These are phyloP conservation scores for Rhodotorula mucilaginosa DNA, from an alignment of 1,284 basidiomycete genomes.

Conservation along the genomic window DNA sequence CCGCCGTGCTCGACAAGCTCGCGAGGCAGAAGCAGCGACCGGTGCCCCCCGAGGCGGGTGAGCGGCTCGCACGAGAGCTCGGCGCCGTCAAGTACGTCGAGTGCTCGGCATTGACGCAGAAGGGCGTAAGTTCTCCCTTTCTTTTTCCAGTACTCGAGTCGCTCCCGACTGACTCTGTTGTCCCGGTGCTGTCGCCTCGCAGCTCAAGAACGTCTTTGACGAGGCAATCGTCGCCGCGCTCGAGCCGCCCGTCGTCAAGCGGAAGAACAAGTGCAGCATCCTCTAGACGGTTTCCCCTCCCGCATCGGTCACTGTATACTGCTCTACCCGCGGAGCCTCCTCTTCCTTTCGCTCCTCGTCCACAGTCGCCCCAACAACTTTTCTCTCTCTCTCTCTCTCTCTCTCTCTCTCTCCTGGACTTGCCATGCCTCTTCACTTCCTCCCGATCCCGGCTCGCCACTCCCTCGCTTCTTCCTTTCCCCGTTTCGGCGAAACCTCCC, in stretches of 20 bases:
- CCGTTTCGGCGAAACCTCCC: too few species aligned
- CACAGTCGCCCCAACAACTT: not conserved
- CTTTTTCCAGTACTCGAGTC: too few species aligned
- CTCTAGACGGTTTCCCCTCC: constrained; percentile 23
- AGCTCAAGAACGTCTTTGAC: constrained; percentile 98
- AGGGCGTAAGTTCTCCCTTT: constrained; percentile 58
- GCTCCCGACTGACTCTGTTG: too few species aligned
- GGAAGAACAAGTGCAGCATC: constrained; percentile 67
- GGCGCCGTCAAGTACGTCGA: constrained; percentile 99
- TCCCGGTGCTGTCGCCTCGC: not conserved
- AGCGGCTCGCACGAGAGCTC: constrained; percentile 88
- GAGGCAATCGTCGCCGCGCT: constrained; percentile 99
- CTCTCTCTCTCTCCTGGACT: too few species aligned
- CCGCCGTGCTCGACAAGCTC: constrained; percentile 89
- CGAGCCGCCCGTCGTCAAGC: constrained; percentile 88
- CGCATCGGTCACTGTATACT: not conserved
- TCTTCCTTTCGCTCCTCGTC: not conserved
- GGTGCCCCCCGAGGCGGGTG: constrained; percentile 81
- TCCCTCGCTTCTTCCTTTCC: not conserved
- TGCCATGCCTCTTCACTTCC: not conserved
- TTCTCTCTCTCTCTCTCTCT: not conserved
- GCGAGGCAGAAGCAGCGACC: constrained; percentile 94
- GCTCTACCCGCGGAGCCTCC: not conserved
- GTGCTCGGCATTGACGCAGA: constrained; percentile 97
- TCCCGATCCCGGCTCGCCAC: not conserved